Evolutionary conservation across 2,329 filamentous ascomycete genomes (phyloP).

Genomic region (Colletotrichum tofieldiae): DNA sequence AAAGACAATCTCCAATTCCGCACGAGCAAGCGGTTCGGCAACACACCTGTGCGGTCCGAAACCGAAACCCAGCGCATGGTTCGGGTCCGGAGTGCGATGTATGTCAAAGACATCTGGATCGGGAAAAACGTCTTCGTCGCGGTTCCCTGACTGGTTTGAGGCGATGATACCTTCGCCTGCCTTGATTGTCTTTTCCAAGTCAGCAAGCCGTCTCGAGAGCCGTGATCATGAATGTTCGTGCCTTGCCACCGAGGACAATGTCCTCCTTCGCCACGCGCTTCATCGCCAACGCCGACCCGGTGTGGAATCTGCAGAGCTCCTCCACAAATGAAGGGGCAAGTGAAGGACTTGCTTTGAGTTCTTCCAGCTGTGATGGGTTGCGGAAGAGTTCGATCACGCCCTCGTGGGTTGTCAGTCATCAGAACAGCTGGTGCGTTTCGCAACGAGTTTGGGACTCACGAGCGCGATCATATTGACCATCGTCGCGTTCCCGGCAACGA

Average conservation of each 20-base stretch:
- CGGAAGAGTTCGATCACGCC: constrained; percentile 62
- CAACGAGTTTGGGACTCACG: constrained; percentile 45
- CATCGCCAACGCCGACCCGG: constrained; percentile 62
- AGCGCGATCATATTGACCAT: constrained; percentile 67
- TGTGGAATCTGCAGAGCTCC: constrained; percentile 65
- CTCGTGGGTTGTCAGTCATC: constrained; percentile 44
- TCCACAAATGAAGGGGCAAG: constrained; percentile 60
- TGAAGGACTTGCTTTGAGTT: constrained; percentile 57
- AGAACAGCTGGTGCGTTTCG: too few relatives aligned
- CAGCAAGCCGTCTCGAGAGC: background rate
- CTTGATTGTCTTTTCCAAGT: constrained; percentile 52
- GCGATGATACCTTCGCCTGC: constrained; percentile 64
- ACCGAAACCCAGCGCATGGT: constrained; percentile 61
- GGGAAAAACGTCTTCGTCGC: constrained; percentile 61
- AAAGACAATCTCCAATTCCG: constrained; percentile 61
- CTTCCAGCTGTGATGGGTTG: constrained; percentile 59
- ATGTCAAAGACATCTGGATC: constrained; percentile 59
- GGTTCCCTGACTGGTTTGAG: constrained; percentile 63
- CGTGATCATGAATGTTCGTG: constrained; percentile 20
- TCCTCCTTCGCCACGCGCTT: constrained; percentile 64
- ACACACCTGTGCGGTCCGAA: constrained; percentile 64
- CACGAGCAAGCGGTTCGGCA: constrained; percentile 60
- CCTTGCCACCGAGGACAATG: constrained; percentile 60
- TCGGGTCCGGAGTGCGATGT: constrained; percentile 51
- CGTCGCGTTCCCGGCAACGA: constrained; percentile 67